phyloP scores from a whole-genome alignment of 2,329 filamentous ascomycete genomes.

The Pleoardoris graminearum region DNA sequence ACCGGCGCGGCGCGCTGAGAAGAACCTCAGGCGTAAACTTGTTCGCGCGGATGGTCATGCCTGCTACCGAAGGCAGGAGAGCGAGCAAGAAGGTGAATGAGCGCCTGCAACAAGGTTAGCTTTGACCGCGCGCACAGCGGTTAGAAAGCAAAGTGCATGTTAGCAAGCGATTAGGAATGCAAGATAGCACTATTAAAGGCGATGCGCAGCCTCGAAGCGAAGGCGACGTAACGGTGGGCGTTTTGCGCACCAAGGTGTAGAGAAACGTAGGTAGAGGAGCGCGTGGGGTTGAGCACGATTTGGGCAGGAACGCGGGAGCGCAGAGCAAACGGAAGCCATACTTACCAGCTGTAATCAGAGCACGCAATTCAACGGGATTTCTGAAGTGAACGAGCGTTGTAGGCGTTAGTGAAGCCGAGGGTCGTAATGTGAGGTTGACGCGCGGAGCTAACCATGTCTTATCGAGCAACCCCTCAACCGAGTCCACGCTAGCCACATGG shows the following conservation, averaged over 20 bases:
- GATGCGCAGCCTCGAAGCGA: neutral
- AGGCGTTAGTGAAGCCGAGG: neutral
- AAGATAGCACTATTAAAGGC: neutral
- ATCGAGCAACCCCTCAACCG: neutral
- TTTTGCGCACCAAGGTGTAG: neutral
- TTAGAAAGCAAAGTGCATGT: neutral
- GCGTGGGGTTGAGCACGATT: neutral
- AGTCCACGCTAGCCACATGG: neutral
- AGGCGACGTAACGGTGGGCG: neutral
- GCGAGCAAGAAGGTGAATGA: neutral
- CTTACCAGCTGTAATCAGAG: neutral
- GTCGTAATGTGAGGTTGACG: slow-evolving; percentile 2
- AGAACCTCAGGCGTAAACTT: slow-evolving; percentile 79
- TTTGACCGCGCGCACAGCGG: neutral
- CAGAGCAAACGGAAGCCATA: neutral
- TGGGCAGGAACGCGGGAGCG: neutral
- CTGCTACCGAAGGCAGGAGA: slow-evolving; percentile 4
- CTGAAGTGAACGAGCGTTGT: neutral
- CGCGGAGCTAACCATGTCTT: neutral
- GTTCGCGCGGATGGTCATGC: slow-evolving; percentile 70
- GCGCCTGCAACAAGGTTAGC: slow-evolving; percentile 8
- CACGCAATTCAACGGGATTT: neutral
- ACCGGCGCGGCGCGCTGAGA: slow-evolving; percentile 74
- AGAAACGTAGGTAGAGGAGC: neutral
- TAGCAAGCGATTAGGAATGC: neutral